These are phyloP conservation scores for Pisolithus albus DNA, from an alignment of 768 basidiomycete genomes.

Conservation along the genomic window DNA sequence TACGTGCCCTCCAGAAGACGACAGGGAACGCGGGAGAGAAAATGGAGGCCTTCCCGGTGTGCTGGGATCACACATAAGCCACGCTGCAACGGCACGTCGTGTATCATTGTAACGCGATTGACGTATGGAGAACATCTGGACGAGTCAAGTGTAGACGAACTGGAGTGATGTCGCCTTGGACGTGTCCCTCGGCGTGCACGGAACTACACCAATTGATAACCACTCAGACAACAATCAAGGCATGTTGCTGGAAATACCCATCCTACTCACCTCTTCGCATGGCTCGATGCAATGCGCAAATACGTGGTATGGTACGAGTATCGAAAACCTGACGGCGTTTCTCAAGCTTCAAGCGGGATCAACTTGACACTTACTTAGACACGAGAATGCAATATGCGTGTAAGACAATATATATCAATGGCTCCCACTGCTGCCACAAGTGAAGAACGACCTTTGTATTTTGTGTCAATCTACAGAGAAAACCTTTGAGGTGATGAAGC, in stretches of 20 bases:
- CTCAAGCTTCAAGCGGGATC: background rate
- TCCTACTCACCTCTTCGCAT: background rate
- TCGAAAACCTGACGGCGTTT: slow-evolving; percentile 2
- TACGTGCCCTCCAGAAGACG: no score
- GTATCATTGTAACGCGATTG: background rate
- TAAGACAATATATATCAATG: slow-evolving; percentile 2
- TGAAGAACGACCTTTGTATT: slow-evolving; percentile 11
- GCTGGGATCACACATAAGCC: no score
- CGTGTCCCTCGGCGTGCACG: background rate
- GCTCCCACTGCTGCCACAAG: slow-evolving; percentile 14
- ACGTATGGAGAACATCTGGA: background rate
- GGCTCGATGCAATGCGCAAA: no score
- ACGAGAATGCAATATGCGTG: background rate
- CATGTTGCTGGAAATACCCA: background rate
- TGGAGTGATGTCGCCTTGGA: background rate
- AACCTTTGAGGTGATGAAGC: slow-evolving; percentile 28
- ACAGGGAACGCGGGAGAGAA: no score
- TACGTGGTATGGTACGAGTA: background rate
- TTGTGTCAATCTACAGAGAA: slow-evolving; percentile 27
- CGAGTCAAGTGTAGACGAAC: no score
- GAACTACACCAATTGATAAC: background rate
- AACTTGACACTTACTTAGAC: slow-evolving; percentile 3
- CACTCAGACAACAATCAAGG: background rate
- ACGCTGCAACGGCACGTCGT: slow-evolving; percentile 29
- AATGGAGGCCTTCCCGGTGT: no score